These are phyloP conservation scores for Geotrichum aggregatum DNA, from an alignment of 1,139 yeast species.

Conservation along the genomic window DNA sequence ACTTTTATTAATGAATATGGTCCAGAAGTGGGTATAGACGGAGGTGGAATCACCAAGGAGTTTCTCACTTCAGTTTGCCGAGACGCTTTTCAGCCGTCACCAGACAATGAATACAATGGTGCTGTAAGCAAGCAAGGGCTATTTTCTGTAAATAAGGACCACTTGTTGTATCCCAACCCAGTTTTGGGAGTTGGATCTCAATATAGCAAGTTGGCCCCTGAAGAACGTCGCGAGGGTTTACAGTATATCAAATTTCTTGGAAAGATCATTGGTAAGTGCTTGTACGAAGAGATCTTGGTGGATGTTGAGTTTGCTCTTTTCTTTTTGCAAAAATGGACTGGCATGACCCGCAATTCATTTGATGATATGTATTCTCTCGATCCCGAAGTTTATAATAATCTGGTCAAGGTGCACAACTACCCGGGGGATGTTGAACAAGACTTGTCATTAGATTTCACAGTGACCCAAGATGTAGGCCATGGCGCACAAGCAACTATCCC, in stretches of 20 bases:
- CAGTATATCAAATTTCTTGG: constrained; percentile 64
- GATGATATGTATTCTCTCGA: constrained; percentile 78
- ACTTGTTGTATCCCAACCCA: constrained; percentile 72
- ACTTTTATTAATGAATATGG: constrained; percentile 71
- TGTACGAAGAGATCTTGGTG: constrained; percentile 77
- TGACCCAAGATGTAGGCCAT: constrained; percentile 46
- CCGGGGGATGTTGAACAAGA: constrained; percentile 52
- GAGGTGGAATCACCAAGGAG: constrained; percentile 95
- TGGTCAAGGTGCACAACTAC: constrained; percentile 61
- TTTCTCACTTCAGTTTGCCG: constrained; percentile 68
- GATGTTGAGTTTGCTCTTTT: constrained; percentile 86
- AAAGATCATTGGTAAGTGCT: constrained; percentile 77
- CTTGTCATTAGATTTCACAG: constrained; percentile 64
- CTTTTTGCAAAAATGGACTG: constrained; percentile 67
- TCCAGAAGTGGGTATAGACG: constrained; percentile 86
- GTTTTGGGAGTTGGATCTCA: constrained; percentile 42
- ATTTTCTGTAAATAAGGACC: constrained; percentile 54
- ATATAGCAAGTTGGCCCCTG: constrained; percentile 23
- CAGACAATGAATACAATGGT: constrained; percentile 25
- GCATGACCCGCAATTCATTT: constrained; percentile 51
- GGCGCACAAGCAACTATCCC: constrained; percentile 47
- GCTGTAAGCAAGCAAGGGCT: constrained; percentile 36
- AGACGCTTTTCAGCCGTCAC: constrained; percentile 57
- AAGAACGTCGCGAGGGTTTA: constrained; percentile 40
- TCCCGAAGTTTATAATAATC: constrained; percentile 56